These are phyloP conservation scores for Triticum turgidum DNA, from an alignment of 176 grass and related monocot genomes.

Conservation along the genomic window DNA sequence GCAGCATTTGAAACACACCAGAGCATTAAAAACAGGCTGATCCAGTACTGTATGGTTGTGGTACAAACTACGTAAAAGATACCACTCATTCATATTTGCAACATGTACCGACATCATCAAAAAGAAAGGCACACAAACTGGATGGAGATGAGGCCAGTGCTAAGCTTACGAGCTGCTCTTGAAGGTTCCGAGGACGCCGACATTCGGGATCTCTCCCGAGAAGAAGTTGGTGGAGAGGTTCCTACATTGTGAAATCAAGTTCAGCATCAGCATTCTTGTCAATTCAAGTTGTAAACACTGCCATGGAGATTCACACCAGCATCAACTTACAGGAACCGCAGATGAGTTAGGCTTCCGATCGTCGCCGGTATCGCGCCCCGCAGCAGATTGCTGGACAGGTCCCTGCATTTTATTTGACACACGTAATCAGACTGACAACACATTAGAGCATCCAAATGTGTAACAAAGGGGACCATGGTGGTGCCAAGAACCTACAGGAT, in stretches of 20 bases:
- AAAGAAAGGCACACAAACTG: not conserved
- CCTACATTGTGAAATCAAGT: conserved; percentile 16
- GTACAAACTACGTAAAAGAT: not conserved
- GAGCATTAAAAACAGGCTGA: not conserved
- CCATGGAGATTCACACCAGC: not conserved
- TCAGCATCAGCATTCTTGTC: not conserved
- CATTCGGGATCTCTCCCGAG: conserved; percentile 85
- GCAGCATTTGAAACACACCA: conserved; percentile 32
- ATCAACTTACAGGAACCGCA: conserved; percentile 73
- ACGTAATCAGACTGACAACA: not conserved
- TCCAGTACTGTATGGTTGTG: not conserved
- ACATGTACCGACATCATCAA: not conserved
- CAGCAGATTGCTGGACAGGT: conserved; percentile 84
- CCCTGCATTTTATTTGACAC: conserved; percentile 39
- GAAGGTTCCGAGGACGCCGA: conserved; percentile 84
- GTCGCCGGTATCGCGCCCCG: conserved; percentile 76
- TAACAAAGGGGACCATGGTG: not conserved
- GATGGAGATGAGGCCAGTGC: not conserved
- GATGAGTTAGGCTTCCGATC: conserved; percentile 59
- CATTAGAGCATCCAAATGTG: not conserved
- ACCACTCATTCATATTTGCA: not conserved
- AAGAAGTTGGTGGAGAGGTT: conserved; percentile 97
- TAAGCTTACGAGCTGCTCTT: conserved; percentile 85
- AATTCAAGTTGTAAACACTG: not conserved
- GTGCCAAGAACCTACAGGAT: conserved; percentile 61